Base-by-base conservation (phyloP, 2,329 filamentous ascomycete species). In the Pseudogymnoascus sp. region DNA sequence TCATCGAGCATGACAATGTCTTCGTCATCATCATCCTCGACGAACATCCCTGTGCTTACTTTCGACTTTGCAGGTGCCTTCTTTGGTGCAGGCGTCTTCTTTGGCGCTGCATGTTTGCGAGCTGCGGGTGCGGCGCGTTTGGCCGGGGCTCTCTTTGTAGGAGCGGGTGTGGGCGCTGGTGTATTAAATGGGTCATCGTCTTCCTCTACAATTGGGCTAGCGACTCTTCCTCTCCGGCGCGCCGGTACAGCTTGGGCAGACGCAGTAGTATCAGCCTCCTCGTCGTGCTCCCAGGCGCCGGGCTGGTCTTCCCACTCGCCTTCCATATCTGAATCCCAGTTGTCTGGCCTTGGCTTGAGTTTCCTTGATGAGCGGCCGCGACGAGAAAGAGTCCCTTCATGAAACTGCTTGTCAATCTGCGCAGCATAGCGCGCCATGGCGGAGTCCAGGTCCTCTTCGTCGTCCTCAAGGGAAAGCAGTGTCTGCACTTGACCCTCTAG, bases 301-400 rank as follows among this genome's bases (percentile, higher is more conserved):
- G 89, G 84, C 62, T 91, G 85, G 57, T 94, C 88, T 63, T 88
- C 88, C 92, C 93, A 97, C 58, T 81, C 80, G 0, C 92, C 94
- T 58, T 96, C 88, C 25, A 92, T 77, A 65, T 97, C 93, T n/a
- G 85, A 90, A 70, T 97, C 91, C 91, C 92, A 97, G 2, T 79
- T 80, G 9, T 84, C 81, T 1, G 93, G 93, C 71, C 86, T 90
- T 0, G 90, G 86, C 70, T 89, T 93, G 63, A 89, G 78, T 68
- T 78, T 83, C 68, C 79, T 81, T 43, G 58, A 74, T 67, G 66
- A 69, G 70, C 61, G 64, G 20, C 34, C 20, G 20, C 47, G 25
- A 11, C 59, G 57, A 73, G 82, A 86, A 37, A 84, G 71, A 50
- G 81, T 75, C 2, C 90, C 90, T 11, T 81, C 32, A 6, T 63